Percentiles rank a stretch among this genome's conserved stretches.
Evolutionary conservation across 768 basidiomycete genomes (phyloP).

Genomic region (Termitomyces sp.): DNA sequence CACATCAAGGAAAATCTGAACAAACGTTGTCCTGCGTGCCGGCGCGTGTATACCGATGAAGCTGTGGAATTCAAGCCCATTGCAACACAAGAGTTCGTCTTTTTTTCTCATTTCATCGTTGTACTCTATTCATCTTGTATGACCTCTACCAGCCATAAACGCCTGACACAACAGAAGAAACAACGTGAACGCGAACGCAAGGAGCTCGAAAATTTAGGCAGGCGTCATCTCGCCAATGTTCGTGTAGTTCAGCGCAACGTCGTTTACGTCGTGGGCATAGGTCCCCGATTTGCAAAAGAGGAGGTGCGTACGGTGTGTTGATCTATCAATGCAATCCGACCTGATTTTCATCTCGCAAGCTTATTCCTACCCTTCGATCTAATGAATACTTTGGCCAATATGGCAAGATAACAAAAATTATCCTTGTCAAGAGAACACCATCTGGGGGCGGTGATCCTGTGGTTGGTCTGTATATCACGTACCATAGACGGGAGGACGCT

Average conservation of each 20-base stretch:
- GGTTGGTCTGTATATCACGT: constrained; percentile 96
- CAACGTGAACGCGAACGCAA: constrained; percentile 93
- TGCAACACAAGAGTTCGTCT: constrained; percentile 87
- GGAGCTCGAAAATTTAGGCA: constrained; percentile 82
- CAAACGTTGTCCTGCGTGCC: constrained; percentile 94
- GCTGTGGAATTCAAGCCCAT: constrained; percentile 94
- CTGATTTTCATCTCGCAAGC: constrained; percentile 2
- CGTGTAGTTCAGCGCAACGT: constrained; percentile 96
- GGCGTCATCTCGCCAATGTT: constrained; percentile 87
- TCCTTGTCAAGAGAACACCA: constrained; percentile 85
- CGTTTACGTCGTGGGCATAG: constrained; percentile 95
- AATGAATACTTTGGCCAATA: constrained; percentile 98
- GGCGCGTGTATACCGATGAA: constrained; percentile 89
- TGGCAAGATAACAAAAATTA: constrained; percentile 94
- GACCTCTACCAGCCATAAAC: constrained; percentile 68
- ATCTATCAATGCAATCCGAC: neutral
- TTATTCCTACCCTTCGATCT: constrained; percentile 72
- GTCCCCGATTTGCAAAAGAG: constrained; percentile 91
- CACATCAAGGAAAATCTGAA: constrained; percentile 97
- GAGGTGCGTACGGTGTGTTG: constrained; percentile 57
- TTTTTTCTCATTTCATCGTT: constrained; percentile 10
- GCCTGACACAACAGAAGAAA: constrained; percentile 92
- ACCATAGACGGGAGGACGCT: constrained; percentile 91
- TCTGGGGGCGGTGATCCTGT: constrained; percentile 70
- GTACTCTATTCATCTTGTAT: constrained; percentile 11